Evolutionary conservation across 2,329 filamentous ascomycete genomes (phyloP).

Genomic region (Aureobasidium sp.): DNA sequence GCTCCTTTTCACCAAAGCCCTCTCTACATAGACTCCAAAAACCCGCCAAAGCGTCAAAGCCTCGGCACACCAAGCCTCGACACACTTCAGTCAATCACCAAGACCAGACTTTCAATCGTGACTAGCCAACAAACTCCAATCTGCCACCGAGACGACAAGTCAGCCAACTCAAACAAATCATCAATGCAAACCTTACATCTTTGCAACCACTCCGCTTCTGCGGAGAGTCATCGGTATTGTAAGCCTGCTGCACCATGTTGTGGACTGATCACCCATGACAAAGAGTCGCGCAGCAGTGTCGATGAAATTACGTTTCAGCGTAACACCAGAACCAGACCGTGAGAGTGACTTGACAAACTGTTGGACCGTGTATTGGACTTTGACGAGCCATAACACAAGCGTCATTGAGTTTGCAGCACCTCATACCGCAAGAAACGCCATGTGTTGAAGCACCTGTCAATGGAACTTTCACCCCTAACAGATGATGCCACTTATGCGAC

Average conservation of each 20-base stretch:
- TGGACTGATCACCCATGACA: neutral
- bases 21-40: neutral
- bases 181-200: neutral
- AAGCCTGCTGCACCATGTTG: neutral
- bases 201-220: neutral
- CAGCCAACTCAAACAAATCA: neutral
- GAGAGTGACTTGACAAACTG: neutral
- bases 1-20: neutral
- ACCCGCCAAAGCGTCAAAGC: neutral
- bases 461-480: neutral
- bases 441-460: neutral
- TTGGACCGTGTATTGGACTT: neutral
- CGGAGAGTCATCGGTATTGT: neutral
- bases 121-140: neutral
- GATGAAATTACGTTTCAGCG: neutral
- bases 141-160: neutral
- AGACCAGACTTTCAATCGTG: neutral
- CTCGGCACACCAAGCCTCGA: neutral
- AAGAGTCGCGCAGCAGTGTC: neutral
- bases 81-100: neutral
- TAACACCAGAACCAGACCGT: neutral
- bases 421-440: conserved; percentile 3
- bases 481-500: neutral
- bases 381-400: neutral
- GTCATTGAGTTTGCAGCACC: neutral